These are phyloP conservation scores for Torulaspora indica DNA, from an alignment of 805 yeast genomes.

Conservation along the genomic window DNA sequence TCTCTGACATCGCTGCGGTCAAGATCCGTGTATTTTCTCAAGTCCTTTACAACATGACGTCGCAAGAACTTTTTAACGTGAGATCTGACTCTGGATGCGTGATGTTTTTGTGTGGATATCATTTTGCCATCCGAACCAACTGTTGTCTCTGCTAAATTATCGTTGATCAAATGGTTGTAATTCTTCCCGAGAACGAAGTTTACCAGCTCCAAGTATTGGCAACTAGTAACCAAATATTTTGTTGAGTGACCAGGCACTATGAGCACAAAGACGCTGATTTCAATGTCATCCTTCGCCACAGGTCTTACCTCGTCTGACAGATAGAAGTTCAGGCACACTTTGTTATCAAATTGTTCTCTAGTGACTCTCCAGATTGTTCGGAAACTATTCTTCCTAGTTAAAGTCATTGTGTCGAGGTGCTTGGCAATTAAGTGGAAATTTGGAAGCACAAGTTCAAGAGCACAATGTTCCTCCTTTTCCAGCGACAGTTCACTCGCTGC, in stretches of 20 bases:
- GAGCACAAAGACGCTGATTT: conserved; percentile 14
- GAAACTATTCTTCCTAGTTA: conserved; percentile 7
- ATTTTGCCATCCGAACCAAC: conserved; percentile 23
- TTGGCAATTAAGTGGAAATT: conserved; percentile 10
- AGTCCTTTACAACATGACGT: conserved; percentile 20
- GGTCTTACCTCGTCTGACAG: conserved; percentile 13
- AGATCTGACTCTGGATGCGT: conserved; percentile 21
- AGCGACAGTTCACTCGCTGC: conserved; percentile 15
- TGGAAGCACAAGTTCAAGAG: conserved; percentile 8
- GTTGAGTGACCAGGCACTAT: conserved; percentile 11
- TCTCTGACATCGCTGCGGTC: conserved; percentile 14
- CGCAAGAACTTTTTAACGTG: conserved; percentile 20
- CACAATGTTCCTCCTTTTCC: conserved; percentile 7
- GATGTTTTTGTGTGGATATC: conserved; percentile 21
- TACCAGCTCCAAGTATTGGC: conserved; percentile 20
- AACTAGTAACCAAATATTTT: conserved; percentile 20
- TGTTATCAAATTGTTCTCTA: conserved; percentile 15
- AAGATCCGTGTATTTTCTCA: conserved; percentile 12
- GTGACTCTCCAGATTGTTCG: conserved; percentile 19
- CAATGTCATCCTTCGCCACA: conserved; percentile 7
- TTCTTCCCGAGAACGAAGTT: conserved; percentile 18
- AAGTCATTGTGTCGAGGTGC: conserved; percentile 2
- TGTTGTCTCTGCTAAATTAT: conserved; percentile 19
- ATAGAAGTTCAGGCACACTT: conserved; percentile 10
- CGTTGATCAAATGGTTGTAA: conserved; percentile 17